Evolutionary conservation across 2,329 filamentous ascomycete species (phyloP).

Genomic region (Diaporthe sp.): DNA sequence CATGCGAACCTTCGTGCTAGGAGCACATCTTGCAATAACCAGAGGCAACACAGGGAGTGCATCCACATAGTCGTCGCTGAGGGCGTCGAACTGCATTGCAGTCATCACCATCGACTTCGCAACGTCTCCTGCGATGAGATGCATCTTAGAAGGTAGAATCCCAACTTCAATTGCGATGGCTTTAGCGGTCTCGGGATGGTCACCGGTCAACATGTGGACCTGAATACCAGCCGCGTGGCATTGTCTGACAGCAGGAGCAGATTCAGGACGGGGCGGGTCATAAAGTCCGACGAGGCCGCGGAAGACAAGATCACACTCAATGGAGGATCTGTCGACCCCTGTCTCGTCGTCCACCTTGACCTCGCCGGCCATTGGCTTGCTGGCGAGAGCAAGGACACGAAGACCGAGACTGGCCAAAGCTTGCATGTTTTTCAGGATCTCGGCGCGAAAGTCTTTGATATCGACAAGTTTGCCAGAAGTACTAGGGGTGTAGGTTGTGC

Average conservation of each 20-base stretch:
- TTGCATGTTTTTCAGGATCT: slow-evolving; percentile 60
- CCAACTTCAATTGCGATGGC: slow-evolving; percentile 63
- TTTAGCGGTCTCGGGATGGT: slow-evolving; percentile 67
- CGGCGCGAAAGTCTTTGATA: slow-evolving; percentile 32
- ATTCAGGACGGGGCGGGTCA: slow-evolving; percentile 75
- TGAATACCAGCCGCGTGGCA: slow-evolving; percentile 67
- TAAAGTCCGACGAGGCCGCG: slow-evolving; percentile 77
- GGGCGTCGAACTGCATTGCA: slow-evolving; percentile 68
- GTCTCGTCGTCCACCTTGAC: slow-evolving; percentile 42
- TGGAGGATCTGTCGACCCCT: slow-evolving; percentile 52
- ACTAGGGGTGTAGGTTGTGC: slow-evolving; percentile 45
- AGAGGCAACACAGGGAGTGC: slow-evolving; percentile 70
- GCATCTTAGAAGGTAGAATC: slow-evolving; percentile 1
- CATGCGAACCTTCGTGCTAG: slow-evolving; percentile 79
- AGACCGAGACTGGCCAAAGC: not conserved
- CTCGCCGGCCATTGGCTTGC: slow-evolving; percentile 59
- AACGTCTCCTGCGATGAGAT: slow-evolving; percentile 51
- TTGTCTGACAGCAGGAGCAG: slow-evolving; percentile 63
- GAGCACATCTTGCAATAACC: slow-evolving; percentile 77
- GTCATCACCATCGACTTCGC: slow-evolving; percentile 65
- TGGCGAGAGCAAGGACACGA: slow-evolving; percentile 55
- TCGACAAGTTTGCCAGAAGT: slow-evolving; percentile 47
- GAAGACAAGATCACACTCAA: slow-evolving; percentile 71
- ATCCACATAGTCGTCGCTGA: slow-evolving; percentile 72
- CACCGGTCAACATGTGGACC: slow-evolving; percentile 72